Evolutionary conservation across 495 filamentous ascomycete genomes (phyloP).

Genomic region (Friedmanniomyces endolithicus): DNA sequence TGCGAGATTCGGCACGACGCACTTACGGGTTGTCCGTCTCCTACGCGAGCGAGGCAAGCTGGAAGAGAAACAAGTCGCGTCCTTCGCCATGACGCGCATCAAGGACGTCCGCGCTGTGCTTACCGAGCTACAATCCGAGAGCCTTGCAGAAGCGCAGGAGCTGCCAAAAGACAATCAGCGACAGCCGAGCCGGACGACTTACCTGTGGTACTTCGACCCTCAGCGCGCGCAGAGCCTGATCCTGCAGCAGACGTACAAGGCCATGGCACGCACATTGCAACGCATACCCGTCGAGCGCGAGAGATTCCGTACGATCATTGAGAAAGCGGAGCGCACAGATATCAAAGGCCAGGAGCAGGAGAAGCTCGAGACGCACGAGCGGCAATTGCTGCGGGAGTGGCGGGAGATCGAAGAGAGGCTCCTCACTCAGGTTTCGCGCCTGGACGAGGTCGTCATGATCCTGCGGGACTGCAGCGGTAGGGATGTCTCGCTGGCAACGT

Average conservation of each 20-base stretch:
- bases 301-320: slow-evolving; percentile 53
- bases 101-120: slow-evolving; percentile 72
- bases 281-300: slow-evolving; percentile 57
- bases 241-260: slow-evolving; percentile 68
- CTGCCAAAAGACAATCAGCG: slow-evolving; percentile 72
- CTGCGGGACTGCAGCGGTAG: slow-evolving; percentile 55
- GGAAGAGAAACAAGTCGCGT: slow-evolving; percentile 73
- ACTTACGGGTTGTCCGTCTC: slow-evolving; percentile 66
- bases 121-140: slow-evolving; percentile 64
- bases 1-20: slow-evolving; percentile 59
- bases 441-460: slow-evolving; percentile 75
- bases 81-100: slow-evolving; percentile 61
- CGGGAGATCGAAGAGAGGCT: slow-evolving; percentile 59
- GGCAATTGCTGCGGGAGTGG: slow-evolving; percentile 55
- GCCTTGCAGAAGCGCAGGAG: slow-evolving; percentile 82
- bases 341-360: slow-evolving; percentile 69
- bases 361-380: slow-evolving; percentile 55
- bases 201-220: slow-evolving; percentile 78
- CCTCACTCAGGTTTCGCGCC: slow-evolving; percentile 57
- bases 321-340: slow-evolving; percentile 68
- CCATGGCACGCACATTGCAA: slow-evolving; percentile 76
- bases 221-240: slow-evolving; percentile 53
- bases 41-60: slow-evolving; percentile 76
- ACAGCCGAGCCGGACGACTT: slow-evolving; percentile 65
- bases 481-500: background rate